Evolutionary conservation across 2,329 filamentous ascomycete species (phyloP), one percentile per base, ranked within the genome.

Genomic region (Furcasterigmium sp.): DNA sequence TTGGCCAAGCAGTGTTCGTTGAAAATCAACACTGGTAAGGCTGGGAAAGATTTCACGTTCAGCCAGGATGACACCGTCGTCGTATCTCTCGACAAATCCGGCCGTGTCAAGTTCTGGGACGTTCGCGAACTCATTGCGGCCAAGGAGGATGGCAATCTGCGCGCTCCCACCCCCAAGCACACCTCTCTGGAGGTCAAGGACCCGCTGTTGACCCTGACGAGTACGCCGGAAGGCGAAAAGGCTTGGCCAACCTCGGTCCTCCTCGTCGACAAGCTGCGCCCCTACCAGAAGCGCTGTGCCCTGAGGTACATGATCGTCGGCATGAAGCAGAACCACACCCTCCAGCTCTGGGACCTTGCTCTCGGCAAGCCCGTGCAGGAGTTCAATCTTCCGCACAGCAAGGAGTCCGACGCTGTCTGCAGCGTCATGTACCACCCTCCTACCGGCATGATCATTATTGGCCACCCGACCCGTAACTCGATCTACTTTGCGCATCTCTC

Each of bases 321-420:
- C 56, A 89, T 97, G 80, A 96, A 97, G 72, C 93, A 98, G 65
- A 98, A 98, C 66, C 93, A 98, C 69, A 94, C 91, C 44, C 80
- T 98, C 49, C 94, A 98, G 72, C 80, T 98, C 36, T 98, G 93
- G 94, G 93, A 98, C 71, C 82, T 98, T 58, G 90, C 87, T 34
- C 82, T 98, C 26, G 87, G 86, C 53, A 96, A 96, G 68, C 88
- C 91, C 23, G 93, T 98, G 29, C 91, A 98, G 63, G 93, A 98
- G 69, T 84, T 98, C 62, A 93, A 95, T 62, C 82, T 98, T 44
- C 93, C 93, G 1, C 91, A 98, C 60, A 87, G 87, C 68, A 95
- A 93, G 59, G 91, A 97, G 62, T 94, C 89, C 3, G 91, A 96
- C 64, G 90, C 90, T n/a, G 91, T 97, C 48, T 98, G 93, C 74